phyloP scores from a whole-genome alignment of 148 eudicot species.

The Rhododendron vialii region DNA sequence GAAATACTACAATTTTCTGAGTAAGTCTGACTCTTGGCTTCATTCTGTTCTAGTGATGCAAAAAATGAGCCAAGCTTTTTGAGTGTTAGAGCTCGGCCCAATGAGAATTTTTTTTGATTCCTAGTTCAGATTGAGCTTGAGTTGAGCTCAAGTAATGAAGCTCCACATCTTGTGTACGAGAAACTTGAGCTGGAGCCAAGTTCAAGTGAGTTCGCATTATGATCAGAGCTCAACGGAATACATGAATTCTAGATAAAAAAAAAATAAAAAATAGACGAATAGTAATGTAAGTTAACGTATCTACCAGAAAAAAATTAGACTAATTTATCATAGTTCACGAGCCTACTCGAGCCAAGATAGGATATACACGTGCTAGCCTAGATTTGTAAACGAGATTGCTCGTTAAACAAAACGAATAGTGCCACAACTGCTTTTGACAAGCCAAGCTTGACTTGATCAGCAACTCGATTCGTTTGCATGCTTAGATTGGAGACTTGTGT shows the following conservation, averaged over 20 bases:
- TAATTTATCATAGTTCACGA: not conserved
- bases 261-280: not conserved
- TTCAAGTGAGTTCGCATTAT: not conserved
- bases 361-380: not conserved
- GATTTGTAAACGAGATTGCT: not conserved
- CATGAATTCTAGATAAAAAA: too few species aligned
- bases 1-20: slow-evolving; percentile 41
- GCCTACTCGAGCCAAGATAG: not conserved
- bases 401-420: not conserved
- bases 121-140: not conserved
- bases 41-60: not conserved
- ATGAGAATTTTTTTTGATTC: not conserved
- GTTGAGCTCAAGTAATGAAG: not conserved
- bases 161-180: not conserved
- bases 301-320: not conserved
- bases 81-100: not conserved
- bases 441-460: not conserved
- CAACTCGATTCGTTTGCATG: not conserved
- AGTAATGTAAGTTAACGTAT: not conserved
- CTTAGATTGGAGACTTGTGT: not conserved
- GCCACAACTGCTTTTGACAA: not conserved
- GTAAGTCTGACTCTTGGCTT: slow-evolving; percentile 13
- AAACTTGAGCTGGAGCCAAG: not conserved
- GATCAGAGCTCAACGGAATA: not conserved
- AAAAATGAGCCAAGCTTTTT: not conserved